phyloP scores from a whole-genome alignment of 768 basidiomycete species.

The Suillus paluster region DNA sequence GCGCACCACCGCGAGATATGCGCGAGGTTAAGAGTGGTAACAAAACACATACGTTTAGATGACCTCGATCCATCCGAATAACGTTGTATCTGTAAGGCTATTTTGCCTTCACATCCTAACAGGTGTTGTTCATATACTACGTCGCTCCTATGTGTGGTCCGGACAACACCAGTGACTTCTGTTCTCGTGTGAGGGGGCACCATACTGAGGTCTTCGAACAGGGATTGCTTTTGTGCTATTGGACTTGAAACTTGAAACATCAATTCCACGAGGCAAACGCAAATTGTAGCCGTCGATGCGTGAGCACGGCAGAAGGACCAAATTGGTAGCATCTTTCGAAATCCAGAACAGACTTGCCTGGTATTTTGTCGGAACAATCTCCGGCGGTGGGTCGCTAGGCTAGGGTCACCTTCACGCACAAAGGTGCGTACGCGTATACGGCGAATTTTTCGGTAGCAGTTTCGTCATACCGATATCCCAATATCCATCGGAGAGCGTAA shows the following conservation, averaged over 20 bases:
- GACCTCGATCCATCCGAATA: constrained; percentile 22
- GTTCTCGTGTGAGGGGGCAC: background rate
- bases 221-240: constrained; percentile 2
- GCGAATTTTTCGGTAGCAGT: background rate
- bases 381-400: background rate
- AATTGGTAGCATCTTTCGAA: background rate
- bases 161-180: background rate
- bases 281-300: background rate
- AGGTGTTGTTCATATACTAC: constrained; percentile 4
- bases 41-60: constrained; percentile 71
- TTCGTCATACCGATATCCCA: background rate
- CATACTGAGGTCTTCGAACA: background rate
- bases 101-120: constrained; percentile 6
- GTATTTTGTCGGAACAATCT: background rate
- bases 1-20: constrained; percentile 65
- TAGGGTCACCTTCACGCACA: background rate
- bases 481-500: background rate
- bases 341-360: background rate
- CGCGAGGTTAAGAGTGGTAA: constrained; percentile 73
- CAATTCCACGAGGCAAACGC: background rate
- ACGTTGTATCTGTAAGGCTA: constrained; percentile 1
- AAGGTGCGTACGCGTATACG: background rate
- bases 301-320: background rate
- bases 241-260: background rate
- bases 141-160: background rate